Base-by-base conservation (phyloP, 1,139 yeast species). In the Schwanniomyces etchellsii region DNA sequence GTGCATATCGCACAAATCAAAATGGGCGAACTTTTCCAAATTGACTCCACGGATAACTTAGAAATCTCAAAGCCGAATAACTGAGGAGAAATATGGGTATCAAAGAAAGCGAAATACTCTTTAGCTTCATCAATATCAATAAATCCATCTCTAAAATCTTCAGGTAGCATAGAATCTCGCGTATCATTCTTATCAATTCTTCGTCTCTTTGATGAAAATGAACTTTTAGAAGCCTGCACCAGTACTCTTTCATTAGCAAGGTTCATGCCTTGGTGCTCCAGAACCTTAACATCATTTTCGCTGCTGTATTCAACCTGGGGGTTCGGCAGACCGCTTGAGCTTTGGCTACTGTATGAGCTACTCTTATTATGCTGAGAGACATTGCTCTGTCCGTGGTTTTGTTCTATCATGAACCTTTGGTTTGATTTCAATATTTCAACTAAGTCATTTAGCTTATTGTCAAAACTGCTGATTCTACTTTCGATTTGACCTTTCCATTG, bases 41-140 rank as follows among this genome's bases (percentile, higher is more conserved):
- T 60, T 2, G 53, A 52, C 13, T 71, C 70, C 2, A 75, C 64
- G 0, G 70, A 57, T 32, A 76, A 64, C 32, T 64, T 60, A 2
- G 78, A 64, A 3, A 79, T 61, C 31, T 72, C 77, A 49, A 78
- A 80, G 1, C 86, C 86, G 55, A 77, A 79, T 26, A 80, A 55
- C 43, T 79, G 84, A 13, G 78, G 79, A 0, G 82, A 64, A 14
- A 79, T 75, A 35, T 76, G 68, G 3, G 62, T 51, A 41, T 75
- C 71, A 45, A 80, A 80, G 36, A 64, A 74, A 5, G 48, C 42
- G 36, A 78, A 74, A 11, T 79, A 55, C 16, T 63, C 70, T 16
- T 52, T 48, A 0, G 84, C 84, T 33, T 77, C 70, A 1, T 52
- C 57, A 23, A 55, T 45, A 1, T 60, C 36, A 2, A 74, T 38